phyloP scores from a whole-genome alignment of 768 basidiomycete species.

The Lentinus tigrinus region DNA sequence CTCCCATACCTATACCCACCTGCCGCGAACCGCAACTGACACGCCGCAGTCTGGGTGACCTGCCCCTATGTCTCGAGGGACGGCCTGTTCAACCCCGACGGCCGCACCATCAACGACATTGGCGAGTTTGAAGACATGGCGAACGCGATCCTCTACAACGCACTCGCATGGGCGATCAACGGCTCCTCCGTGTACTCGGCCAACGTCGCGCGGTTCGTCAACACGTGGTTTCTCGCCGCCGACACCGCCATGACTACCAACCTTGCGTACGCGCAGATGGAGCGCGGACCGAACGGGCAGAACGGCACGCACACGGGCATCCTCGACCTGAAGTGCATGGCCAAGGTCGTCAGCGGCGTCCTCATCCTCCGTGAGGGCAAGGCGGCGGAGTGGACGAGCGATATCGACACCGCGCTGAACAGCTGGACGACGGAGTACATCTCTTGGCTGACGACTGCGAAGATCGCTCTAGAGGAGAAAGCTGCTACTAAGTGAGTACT shows the following conservation, averaged over 20 bases:
- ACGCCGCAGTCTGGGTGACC: constrained; percentile 48
- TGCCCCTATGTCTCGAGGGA: constrained; percentile 59
- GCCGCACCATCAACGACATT: constrained; percentile 51
- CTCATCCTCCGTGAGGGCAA: constrained; percentile 50
- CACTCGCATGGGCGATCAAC: constrained; percentile 52
- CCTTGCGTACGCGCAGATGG: constrained; percentile 43
- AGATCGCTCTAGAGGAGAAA: constrained; percentile 47
- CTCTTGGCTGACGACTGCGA: constrained; percentile 51
- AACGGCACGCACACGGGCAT: constrained; percentile 51
- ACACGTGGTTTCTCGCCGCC: constrained; percentile 59
- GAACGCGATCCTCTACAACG: constrained; percentile 62
- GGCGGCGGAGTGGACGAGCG: constrained; percentile 52
- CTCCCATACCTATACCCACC: not conserved
- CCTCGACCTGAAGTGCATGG: constrained; percentile 58
- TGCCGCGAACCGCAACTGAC: not conserved
- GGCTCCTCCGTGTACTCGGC: constrained; percentile 42
- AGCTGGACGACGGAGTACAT: constrained; percentile 54
- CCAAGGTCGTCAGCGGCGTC: constrained; percentile 54
- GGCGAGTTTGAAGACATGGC: constrained; percentile 54
- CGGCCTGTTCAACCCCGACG: constrained; percentile 66
- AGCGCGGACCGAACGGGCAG: constrained; percentile 25
- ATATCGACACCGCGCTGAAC: constrained; percentile 47
- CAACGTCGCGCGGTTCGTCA: constrained; percentile 43
- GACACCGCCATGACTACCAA: constrained; percentile 65
- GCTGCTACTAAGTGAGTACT: constrained; percentile 46